Base-by-base conservation (phyloP, 306 rosid species). In the Dalbergia oliveri region DNA sequence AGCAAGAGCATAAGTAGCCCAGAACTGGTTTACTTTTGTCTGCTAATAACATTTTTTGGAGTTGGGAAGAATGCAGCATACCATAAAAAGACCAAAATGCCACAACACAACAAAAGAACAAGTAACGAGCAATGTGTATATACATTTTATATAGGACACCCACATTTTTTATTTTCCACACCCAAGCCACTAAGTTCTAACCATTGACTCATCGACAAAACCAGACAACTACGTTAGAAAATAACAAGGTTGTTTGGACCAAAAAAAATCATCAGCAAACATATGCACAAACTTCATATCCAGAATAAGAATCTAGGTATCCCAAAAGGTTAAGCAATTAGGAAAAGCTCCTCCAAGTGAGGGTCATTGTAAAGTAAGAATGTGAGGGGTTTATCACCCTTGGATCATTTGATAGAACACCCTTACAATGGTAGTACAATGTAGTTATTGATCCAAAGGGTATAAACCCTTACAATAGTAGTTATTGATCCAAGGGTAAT, bases 11-110 rank as follows among this genome's bases (percentile, higher is more conserved):
- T 50, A 66, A 16, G 8, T 60, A 58, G 13, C 51, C 49, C 23
- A 13, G 59, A 83, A 66, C 39, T 72, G 16, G 60, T 65, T 65
- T 57, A 41, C n/a, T 56, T 77, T 77, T 35, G 57, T 82, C 69
- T 49, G 18, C 23, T 21, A 58, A 39, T 54, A 31, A 16, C 78
- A 59, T 57, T 61, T 62, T 57, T 57, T 34, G n/a, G 68, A 59
- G 33, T 69, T 50, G 75, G 51, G 72, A 79, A 51, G 74, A 61
- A 53, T 61, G 53, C 62, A 41, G 76, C 67, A 75, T 51, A 59
- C 67, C 35, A 33, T 68, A n/a, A 66, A 79, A 67, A 37, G 67
- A 35, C 12, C 49, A 35, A 33, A 50, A 21, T 21, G 34, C 41
- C 76, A 78, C 37, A 65, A 69, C 51, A 71, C 33, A n/a, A 31